Evolutionary conservation across 1,284 basidiomycete species (phyloP).

Genomic region (Cerrena zonata): DNA sequence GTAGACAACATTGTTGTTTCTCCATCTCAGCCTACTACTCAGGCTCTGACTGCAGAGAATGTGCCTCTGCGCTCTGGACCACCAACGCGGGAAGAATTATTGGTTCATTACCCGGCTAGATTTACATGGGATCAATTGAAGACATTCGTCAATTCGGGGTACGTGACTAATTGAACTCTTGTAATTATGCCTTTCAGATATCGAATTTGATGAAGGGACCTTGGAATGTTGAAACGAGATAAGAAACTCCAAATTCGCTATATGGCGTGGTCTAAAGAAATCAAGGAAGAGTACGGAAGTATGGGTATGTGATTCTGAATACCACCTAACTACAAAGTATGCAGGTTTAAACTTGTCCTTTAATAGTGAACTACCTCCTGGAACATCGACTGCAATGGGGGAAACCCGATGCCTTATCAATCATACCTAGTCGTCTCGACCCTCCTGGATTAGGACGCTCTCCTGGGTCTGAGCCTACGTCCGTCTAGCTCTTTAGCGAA

Average conservation of each 20-base stretch:
- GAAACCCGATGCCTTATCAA: constrained; percentile 52
- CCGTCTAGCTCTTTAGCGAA: constrained; percentile 4
- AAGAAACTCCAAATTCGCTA: constrained; percentile 62
- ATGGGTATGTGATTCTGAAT: constrained; percentile 40
- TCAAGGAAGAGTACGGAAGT: constrained; percentile 59
- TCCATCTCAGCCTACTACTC: not conserved
- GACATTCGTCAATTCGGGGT: constrained; percentile 74
- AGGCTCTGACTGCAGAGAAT: constrained; percentile 11
- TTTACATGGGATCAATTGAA: constrained; percentile 73
- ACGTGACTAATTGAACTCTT: constrained; percentile 3
- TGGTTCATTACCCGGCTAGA: constrained; percentile 61
- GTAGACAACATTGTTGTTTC: constrained; percentile 2
- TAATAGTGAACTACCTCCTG: constrained; percentile 59
- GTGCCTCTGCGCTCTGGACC: constrained; percentile 49
- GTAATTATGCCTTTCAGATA: not conserved
- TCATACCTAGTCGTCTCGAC: constrained; percentile 33
- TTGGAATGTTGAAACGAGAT: constrained; percentile 73
- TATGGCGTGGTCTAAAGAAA: constrained; percentile 48
- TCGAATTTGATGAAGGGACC: constrained; percentile 44
- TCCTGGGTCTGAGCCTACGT: not conserved
- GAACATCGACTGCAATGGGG: constrained; percentile 70
- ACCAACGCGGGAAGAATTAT: constrained; percentile 62
- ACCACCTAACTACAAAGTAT: constrained; percentile 4
- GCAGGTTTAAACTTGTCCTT: not conserved
- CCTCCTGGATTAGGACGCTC: not conserved